Evolutionary conservation across 257 asterid genomes (phyloP).

Genomic region (Capsicum pubescens): DNA sequence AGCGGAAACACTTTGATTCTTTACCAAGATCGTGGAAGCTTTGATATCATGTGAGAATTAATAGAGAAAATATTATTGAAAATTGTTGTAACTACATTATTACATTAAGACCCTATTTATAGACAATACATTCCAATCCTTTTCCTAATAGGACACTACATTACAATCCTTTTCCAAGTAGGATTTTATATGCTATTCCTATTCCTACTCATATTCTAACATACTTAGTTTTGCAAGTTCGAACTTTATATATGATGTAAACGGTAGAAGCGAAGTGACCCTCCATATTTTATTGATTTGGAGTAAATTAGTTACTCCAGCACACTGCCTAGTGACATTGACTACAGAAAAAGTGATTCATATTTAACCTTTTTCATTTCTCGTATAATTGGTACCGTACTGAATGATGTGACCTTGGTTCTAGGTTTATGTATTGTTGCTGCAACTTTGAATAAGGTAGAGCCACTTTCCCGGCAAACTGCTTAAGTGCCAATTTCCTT

Average conservation of each 20-base stretch:
- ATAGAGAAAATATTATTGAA: no score
- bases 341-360: conserved; percentile 3
- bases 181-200: no score
- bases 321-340: neutral
- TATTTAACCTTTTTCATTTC: neutral
- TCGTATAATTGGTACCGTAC: neutral
- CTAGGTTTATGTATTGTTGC: conserved; percentile 1
- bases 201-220: no score
- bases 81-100: no score
- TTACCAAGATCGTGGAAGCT: no score
- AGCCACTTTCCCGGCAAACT: neutral
- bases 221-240: neutral
- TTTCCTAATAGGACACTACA: no score
- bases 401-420: neutral
- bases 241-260: neutral
- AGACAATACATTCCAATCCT: no score
- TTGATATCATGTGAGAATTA: no score
- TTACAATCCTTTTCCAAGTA: no score
- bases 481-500: conserved; percentile 16
- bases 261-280: neutral
- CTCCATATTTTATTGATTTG: neutral
- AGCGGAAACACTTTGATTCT: no score
- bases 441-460: conserved; percentile 18
- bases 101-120: no score
- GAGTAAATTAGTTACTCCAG: conserved; percentile 1